Percentiles rank a stretch among this genome's conserved stretches.
phyloP scores from a whole-genome alignment of 139 green algal genomes.

The Chlorella vulgaris region DNA sequence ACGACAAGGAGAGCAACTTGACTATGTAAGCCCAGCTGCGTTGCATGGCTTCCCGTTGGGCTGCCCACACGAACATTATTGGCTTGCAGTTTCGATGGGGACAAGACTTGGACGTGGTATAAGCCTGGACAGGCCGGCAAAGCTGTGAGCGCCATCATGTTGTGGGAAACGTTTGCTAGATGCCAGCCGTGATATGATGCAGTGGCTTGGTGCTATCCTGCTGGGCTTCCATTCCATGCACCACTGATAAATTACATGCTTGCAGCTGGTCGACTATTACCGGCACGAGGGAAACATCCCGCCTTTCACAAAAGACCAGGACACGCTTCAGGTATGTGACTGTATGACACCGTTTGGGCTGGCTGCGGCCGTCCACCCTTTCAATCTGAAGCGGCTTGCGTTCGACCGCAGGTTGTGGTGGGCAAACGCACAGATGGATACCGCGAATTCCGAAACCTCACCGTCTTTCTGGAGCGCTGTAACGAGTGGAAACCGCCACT shows the following conservation, averaged over 20 bases:
- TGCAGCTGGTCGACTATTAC: not conserved
- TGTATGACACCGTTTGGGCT: not conserved
- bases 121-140: not conserved
- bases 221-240: not conserved
- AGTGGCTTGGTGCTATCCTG: not conserved
- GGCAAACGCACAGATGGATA: not conserved
- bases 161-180: not conserved
- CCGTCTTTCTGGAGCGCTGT: not conserved
- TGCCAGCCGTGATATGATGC: not conserved
- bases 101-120: not conserved
- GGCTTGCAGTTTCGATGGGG: not conserved
- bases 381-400: not conserved
- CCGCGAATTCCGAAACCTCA: not conserved
- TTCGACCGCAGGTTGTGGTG: not conserved
- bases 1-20: not conserved
- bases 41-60: not conserved
- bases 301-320: not conserved
- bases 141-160: not conserved
- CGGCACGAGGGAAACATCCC: not conserved
- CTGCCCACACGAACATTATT: not conserved
- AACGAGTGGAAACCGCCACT: not conserved
- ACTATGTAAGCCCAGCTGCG: not conserved
- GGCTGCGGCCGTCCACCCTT: not conserved
- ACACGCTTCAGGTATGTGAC: not conserved
- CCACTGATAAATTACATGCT: not conserved